A percentile compares a stretch with the other conserved stretches of the same genome.
Evolutionary conservation across 1,284 basidiomycete species (phyloP).

Genomic region (Trichosporon faecale): DNA sequence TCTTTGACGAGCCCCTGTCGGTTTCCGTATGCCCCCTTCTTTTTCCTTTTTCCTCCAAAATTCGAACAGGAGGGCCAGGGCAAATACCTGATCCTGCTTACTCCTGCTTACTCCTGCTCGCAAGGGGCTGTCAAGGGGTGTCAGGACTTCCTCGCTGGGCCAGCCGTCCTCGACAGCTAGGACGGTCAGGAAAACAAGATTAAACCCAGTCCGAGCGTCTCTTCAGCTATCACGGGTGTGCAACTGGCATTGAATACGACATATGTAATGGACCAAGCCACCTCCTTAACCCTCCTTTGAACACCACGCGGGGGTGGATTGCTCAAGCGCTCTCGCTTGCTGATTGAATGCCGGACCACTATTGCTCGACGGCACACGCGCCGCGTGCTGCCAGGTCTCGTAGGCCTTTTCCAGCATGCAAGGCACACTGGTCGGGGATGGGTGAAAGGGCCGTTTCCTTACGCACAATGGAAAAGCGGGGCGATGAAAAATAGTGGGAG

Average conservation of each 20-base stretch:
- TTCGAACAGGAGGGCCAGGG: background rate
- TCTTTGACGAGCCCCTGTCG: background rate
- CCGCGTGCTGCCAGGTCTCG: background rate
- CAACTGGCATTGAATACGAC: background rate
- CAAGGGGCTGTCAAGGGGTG: background rate
- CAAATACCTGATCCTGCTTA: background rate
- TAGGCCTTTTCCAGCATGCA: background rate
- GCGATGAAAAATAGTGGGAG: constrained; percentile 4
- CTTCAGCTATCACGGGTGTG: background rate
- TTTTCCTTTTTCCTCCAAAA: background rate
- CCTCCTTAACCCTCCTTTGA: background rate
- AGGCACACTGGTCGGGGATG: background rate
- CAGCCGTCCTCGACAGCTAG: background rate
- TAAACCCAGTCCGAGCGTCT: background rate
- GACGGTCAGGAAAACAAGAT: constrained; percentile 8
- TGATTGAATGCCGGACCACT: background rate
- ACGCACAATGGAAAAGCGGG: background rate
- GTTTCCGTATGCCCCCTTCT: background rate
- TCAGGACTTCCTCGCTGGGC: too few species aligned
- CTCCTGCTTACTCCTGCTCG: constrained; percentile 2
- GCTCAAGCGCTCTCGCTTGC: background rate
- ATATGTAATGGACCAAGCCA: background rate
- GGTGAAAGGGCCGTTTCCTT: background rate
- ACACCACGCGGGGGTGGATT: background rate
- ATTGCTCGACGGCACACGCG: background rate